Base-by-base conservation (phyloP, 257 asterid species). In the Salvia miltiorrhiza region DNA sequence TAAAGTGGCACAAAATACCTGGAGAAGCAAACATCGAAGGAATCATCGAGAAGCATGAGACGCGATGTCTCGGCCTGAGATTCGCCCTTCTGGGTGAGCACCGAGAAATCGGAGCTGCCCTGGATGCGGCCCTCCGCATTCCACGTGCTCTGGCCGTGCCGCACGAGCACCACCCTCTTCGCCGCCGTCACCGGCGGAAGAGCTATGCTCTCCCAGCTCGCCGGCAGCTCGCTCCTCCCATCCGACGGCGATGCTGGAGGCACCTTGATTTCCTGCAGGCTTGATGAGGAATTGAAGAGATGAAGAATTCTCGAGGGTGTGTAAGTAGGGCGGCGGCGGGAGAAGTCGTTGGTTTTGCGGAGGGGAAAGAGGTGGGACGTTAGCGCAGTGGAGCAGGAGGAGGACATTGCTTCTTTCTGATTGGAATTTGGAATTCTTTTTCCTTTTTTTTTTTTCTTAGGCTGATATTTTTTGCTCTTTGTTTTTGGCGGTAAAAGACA, bases 121-220 rank as follows among this genome's bases (percentile, higher is more conserved):
- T 93, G 98, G 28, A 93, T 93, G 80, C 98, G 87, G 39, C 98
- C 97, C 85, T 88, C 98, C 32, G 90, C 95, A 82, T 90, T 93
- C 98, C 98, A 88, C 68, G 95, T 90, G 86, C 98, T 93, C 82
- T 90, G 97, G 14, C 97, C 97, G 76, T 90, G 98, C 85, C 98
- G 77, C 77, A 90, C 97, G 54, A 93, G 73, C 14, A 93, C 93
- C 69, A 93, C 94, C 78, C 98, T 82, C 85, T 93, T 93, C 66
- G 88, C 89, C 77, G 65, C 85, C 85, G 57, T 69, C 50, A 90
- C 71, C 24, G 89, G 82, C 41, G 97, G 96, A 60, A 92, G 76
- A 35, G 32, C 65, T 33, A 82, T 75, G 23, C 73, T 78, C 58
- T 83, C 82, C 86, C 87, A 90, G 76, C 80, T 74, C 70, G 79